Evolutionary conservation across 208 protist genomes (phyloP), one percentile per base, ranked within the genome.

Genomic region (Trypanosoma brucei): DNA sequence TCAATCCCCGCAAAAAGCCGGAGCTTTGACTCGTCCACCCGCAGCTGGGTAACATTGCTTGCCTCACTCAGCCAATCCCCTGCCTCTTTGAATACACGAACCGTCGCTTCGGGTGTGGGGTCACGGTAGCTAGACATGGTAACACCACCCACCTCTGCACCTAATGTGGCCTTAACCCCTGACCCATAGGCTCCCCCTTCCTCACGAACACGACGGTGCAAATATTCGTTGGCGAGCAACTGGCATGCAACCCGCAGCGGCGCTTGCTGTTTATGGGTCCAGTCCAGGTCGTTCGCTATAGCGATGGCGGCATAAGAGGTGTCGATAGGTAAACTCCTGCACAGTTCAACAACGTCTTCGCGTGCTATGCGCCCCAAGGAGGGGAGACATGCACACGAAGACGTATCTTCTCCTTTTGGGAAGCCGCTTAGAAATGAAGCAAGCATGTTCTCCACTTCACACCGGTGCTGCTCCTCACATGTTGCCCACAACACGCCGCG

Each of bases 181-280:
- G 79, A 74, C 37, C 92, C 92, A 76, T 97, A 97, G 40, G 92
- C 92, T 14, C 92, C 92, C 33, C 92, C 92, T 65, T 97, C 87
- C 60, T 97, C 92, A 22, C 92, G 86, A 59, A 97, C 83, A 3
- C 81, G 79, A 57, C 83, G 83, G 72, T 97, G 92, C 53, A 97
- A 74, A 72, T 84, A 94, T 68, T 96, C 86, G 60, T 93, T 93
- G 48, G 65, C 64, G 13, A 94, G 79, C 51, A 94, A 62, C 55
- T 83, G 73, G 49, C 73, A 82, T 36, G 73, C 91, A 11, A 94
- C 84, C 34, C 86, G 87, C 50, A 91, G 67, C n/a, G 80, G 68
- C 7, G 85, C 81, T 66, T 91, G 83, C 39, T 88, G 83, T 1
- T 75, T 76, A 64, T 84, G 62, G 46, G 42, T 53, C 83, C 84